phyloP scores from a whole-genome alignment of 2,329 filamentous ascomycete species.

The Xylariomycetidae sp. region DNA sequence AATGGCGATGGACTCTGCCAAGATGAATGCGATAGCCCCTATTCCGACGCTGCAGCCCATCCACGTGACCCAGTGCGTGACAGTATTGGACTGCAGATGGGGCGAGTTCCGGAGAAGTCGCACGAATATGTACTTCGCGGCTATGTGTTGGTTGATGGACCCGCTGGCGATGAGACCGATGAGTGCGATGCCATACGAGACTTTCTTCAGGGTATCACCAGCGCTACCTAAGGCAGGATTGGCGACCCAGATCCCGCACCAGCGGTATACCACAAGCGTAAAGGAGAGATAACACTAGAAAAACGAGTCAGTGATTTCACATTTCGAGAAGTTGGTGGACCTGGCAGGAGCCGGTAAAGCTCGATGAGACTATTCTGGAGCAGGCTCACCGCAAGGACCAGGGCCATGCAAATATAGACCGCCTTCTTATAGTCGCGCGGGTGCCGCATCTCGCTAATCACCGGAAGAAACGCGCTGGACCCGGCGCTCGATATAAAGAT shows the following conservation, averaged over 20 bases:
- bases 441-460: not conserved
- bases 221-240: constrained; percentile 10
- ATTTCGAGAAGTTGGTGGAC: too few relatives aligned
- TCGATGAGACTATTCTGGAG: too few relatives aligned
- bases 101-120: constrained; percentile 23
- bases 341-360: too few relatives aligned
- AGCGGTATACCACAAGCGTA: constrained; percentile 5
- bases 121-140: constrained; percentile 26
- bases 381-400: too few relatives aligned
- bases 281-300: too few relatives aligned
- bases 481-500: not conserved
- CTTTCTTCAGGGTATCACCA: constrained; percentile 8
- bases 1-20: constrained; percentile 10
- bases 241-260: constrained; percentile 7
- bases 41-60: constrained; percentile 19
- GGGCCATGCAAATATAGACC: not conserved
- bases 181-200: constrained; percentile 9
- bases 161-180: constrained; percentile 5
- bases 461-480: not conserved
- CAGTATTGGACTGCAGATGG: constrained; percentile 22
- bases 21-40: constrained; percentile 8
- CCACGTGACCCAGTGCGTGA: constrained; percentile 27
- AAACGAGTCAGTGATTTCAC: too few relatives aligned
- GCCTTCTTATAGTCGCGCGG: not conserved
- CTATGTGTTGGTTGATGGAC: constrained; percentile 2